Conservation (phyloP, 352 stramenopile genomes). For the Phytophthora pinifolia region DNA sequence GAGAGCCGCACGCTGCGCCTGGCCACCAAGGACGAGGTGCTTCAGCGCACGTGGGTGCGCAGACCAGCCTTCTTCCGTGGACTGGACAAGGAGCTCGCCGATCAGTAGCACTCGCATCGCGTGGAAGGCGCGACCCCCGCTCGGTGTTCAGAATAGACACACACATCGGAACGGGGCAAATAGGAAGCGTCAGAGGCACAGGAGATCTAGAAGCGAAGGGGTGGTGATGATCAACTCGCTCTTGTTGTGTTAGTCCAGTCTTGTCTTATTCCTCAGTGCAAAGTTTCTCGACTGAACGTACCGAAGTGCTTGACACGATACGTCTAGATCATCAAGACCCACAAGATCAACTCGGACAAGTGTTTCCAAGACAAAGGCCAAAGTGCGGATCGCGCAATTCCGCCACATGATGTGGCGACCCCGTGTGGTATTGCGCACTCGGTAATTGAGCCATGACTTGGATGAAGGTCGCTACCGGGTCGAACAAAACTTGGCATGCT, state of each 20-base stretch:
- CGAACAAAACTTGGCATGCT: conserved; percentile 14
- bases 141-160: conserved; percentile 33
- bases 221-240: conserved; percentile 12
- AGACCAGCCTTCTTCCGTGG: conserved; percentile 72
- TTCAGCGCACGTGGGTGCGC: conserved; percentile 81
- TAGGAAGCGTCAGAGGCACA: conserved; percentile 23
- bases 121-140: conserved; percentile 3
- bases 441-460: conserved; percentile 15
- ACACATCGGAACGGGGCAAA: conserved; percentile 20
- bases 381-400: conserved; percentile 10
- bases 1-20: conserved; percentile 59
- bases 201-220: conserved; percentile 24
- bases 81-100: conserved; percentile 51
- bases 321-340: conserved; percentile 11
- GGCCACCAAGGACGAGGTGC: conserved; percentile 73
- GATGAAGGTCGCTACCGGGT: conserved; percentile 2
- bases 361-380: conserved; percentile 30
- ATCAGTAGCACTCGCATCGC: conserved; percentile 20
- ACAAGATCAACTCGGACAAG: conserved; percentile 21
- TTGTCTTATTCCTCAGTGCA: too few species aligned
- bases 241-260: not conserved
- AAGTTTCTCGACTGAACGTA: not conserved
- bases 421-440: conserved; percentile 32
- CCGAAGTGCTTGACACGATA: conserved; percentile 14
- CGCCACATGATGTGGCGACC: conserved; percentile 17